These are phyloP conservation scores for Phoma sp. DNA, from an alignment of 2,329 filamentous ascomycete genomes.

Conservation along the genomic window DNA sequence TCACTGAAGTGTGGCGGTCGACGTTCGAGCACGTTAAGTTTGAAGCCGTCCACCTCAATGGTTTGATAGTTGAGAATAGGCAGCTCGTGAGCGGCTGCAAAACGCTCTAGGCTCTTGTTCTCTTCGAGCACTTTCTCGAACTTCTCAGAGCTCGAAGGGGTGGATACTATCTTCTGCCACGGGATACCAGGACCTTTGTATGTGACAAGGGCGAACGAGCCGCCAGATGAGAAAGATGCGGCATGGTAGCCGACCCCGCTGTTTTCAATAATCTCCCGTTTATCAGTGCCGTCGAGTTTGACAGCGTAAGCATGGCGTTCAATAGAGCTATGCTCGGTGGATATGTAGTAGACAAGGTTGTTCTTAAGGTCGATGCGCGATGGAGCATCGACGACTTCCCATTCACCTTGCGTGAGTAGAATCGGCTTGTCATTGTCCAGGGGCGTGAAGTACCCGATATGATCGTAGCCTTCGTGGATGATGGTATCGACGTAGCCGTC, in stretches of 20 bases:
- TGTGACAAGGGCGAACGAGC: conserved; percentile 82
- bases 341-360: conserved; percentile 89
- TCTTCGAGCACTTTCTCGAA: conserved; percentile 79
- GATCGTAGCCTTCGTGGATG: conserved; percentile 84
- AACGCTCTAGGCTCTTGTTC: conserved; percentile 72
- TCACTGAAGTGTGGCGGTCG: conserved; percentile 87
- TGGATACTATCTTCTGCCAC: conserved; percentile 89
- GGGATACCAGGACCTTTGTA: conserved; percentile 87
- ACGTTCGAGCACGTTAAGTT: conserved; percentile 78
- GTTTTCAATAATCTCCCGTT: conserved; percentile 76
- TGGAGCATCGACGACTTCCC: conserved; percentile 89
- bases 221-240: conserved; percentile 81
- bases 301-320: conserved; percentile 93
- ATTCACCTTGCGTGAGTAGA: conserved; percentile 84
- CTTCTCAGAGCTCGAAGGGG: conserved; percentile 68
- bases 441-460: conserved; percentile 91
- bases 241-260: conserved; percentile 77
- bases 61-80: conserved; percentile 84
- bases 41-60: conserved; percentile 80
- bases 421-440: conserved; percentile 81
- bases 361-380: conserved; percentile 83
- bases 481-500: conserved; percentile 95
- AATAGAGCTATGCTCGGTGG: conserved; percentile 84
- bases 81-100: conserved; percentile 77
- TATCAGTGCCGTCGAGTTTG: conserved; percentile 76